Evolutionary conservation across 441 rosid genomes (phyloP), one percentile per base, ranked within the genome.

Genomic region (Corymbia calophylla): DNA sequence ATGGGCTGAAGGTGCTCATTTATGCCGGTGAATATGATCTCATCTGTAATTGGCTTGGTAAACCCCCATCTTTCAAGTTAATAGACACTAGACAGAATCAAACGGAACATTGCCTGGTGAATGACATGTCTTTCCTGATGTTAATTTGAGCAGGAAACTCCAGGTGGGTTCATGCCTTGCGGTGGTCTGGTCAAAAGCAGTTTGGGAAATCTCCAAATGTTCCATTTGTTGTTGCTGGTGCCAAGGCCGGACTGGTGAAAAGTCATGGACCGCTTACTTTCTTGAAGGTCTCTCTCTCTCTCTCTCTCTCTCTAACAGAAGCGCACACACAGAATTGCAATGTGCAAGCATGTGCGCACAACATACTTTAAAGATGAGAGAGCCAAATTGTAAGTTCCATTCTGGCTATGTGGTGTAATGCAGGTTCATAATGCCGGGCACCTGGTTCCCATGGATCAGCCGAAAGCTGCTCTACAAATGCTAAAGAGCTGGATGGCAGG

Each of bases 381-480:
- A 48, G 31, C 32, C 55, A 4, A 84, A 48, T 47, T 82, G 14
- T 14, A 47, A 88, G 31, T 58, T 56, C 77, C 44, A 55, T 35
- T 48, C 2, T 86, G 44, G 21, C 55, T 15, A 8, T 48, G 23
- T 48, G 31, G 58, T 55, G 47, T 47, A 53, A 49, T 21, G 70
- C 91, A 95, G 99, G 97, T 97, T 49, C 93, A 94, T 90, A 91
- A 94, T 55, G 98, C 99, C 9, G 98, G 98, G n/a, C 99, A 97
- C 89, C 91, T 94, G 96, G 98, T 97, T 87, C 98, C 99, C 15
- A 95, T 97, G 99, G 99, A 97, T 94, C 99, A 97, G 88, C 99
- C 99, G 9, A 95, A 97, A 86, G 97, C 94, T 91, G 94, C 98
- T 58, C 89, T 96, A 77, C 94, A 95, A 87, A 97, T 96, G 99